phyloP scores from a whole-genome alignment of 768 basidiomycete species.

The Leucocoprinus leucothites region DNA sequence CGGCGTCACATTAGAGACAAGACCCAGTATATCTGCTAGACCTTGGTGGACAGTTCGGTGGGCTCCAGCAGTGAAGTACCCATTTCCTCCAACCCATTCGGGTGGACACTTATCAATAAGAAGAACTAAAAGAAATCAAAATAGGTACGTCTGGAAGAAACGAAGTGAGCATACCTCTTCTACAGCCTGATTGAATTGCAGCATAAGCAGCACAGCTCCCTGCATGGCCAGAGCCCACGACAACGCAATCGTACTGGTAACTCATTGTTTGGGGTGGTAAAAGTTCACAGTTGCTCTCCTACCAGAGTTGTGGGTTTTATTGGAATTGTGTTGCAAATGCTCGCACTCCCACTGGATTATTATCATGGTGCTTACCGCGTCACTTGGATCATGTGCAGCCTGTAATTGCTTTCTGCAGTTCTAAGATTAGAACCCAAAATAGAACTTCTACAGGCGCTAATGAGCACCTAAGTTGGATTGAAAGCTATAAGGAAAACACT shows the following conservation, averaged over 20 bases:
- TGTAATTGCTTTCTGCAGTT: too few relatives aligned
- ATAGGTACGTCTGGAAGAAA: not conserved
- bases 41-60: conserved; percentile 63
- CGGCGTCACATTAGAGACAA: conserved; percentile 35
- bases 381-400: too few relatives aligned
- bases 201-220: conserved; percentile 64
- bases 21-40: conserved; percentile 52
- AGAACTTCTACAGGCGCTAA: too few relatives aligned
- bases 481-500: too few relatives aligned
- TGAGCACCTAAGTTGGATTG: too few relatives aligned
- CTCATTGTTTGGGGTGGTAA: conserved; percentile 3
- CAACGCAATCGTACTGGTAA: conserved; percentile 48
- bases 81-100: conserved; percentile 68
- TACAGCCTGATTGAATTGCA: conserved; percentile 57
- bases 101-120: conserved; percentile 63
- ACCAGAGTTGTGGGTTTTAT: too few relatives aligned
- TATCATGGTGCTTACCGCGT: too few relatives aligned
- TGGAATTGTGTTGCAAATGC: too few relatives aligned
- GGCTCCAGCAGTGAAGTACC: conserved; percentile 71
- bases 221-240: conserved; percentile 67
- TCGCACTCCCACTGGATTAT: too few relatives aligned
- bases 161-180: conserved; percentile 31
- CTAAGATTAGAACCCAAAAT: too few relatives aligned
- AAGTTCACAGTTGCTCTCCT: too few relatives aligned
- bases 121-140: conserved; percentile 34